A percentile compares a stretch with the other conserved stretches of the same genome.
These are phyloP conservation scores for Naganishia friedmannii DNA, from an alignment of 768 basidiomycete genomes.

Conservation along the genomic window DNA sequence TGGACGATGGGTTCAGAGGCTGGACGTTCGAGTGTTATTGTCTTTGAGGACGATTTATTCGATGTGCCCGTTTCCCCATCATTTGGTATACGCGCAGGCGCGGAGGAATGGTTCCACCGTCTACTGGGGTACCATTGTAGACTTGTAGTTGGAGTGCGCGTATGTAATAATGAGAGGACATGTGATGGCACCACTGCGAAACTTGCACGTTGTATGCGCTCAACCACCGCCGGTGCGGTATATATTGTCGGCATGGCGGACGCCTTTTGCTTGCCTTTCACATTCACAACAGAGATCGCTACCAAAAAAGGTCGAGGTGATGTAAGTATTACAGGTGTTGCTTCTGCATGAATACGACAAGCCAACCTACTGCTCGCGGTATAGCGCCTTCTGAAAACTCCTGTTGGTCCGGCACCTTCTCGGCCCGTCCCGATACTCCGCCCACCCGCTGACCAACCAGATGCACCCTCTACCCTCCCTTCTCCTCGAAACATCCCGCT, in stretches of 20 bases:
- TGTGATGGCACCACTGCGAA: background rate
- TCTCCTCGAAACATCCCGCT: background rate
- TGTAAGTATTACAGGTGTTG: background rate
- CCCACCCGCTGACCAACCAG: background rate
- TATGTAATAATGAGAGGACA: background rate
- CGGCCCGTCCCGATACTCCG: background rate
- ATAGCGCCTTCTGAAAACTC: background rate
- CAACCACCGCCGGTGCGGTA: background rate
- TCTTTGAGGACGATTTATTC: background rate
- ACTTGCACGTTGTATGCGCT: background rate
- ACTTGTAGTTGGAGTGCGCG: background rate
- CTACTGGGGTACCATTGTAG: background rate
- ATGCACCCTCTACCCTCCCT: background rate
- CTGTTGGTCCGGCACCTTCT: background rate
- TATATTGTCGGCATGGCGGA: background rate
- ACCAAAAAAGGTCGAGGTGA: background rate
- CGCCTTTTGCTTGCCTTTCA: background rate
- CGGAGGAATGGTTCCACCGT: background rate
- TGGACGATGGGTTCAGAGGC: background rate
- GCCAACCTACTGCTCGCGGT: background rate
- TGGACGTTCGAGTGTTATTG: background rate
- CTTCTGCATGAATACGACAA: background rate
- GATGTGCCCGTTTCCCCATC: background rate
- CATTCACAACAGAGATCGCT: background rate
- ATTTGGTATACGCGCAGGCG: conserved; percentile 8